Evolutionary conservation across 2,329 filamentous ascomycete species (phyloP).

Genomic region (Byssochlamys sp.): DNA sequence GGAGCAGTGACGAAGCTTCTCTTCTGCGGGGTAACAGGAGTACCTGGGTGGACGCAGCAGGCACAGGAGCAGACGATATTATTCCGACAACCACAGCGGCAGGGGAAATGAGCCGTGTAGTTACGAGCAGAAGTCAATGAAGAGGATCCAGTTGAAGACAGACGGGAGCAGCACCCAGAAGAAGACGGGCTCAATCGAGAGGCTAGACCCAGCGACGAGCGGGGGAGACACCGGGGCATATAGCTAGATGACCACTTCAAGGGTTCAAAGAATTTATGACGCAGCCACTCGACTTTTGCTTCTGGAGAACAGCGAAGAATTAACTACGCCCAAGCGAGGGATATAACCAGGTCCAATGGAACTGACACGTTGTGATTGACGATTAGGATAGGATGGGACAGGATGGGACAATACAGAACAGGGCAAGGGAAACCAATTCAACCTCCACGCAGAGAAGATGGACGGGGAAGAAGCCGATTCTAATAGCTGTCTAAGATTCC

Average conservation of each 20-base stretch:
- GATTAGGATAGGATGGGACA: not conserved
- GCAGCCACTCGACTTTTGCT: not conserved
- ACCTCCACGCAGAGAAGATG: not conserved
- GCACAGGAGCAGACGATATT: conserved; percentile 12
- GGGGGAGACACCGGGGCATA: conserved; percentile 6
- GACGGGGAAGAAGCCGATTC: not conserved
- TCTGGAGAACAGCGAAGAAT: not conserved
- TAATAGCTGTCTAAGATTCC: not conserved
- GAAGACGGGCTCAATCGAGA: not conserved
- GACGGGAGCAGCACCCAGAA: not conserved
- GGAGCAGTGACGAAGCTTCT: conserved; percentile 3
- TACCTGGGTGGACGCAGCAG: conserved; percentile 14
- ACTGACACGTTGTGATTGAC: not conserved
- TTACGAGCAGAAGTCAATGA: not conserved
- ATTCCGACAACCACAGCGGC: conserved; percentile 15
- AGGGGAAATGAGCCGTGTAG: conserved; percentile 1
- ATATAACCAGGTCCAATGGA: not conserved
- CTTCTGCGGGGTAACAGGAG: not conserved
- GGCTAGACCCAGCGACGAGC: conserved; percentile 3
- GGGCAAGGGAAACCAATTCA: not conserved
- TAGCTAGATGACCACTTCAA: not conserved
- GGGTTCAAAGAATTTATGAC: not conserved
- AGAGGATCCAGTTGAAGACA: not conserved
- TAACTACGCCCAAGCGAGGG: not conserved
- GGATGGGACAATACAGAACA: not conserved